These are phyloP conservation scores for Orobanche coerulescens DNA, from an alignment of 257 asterid species.

Conservation along the genomic window DNA sequence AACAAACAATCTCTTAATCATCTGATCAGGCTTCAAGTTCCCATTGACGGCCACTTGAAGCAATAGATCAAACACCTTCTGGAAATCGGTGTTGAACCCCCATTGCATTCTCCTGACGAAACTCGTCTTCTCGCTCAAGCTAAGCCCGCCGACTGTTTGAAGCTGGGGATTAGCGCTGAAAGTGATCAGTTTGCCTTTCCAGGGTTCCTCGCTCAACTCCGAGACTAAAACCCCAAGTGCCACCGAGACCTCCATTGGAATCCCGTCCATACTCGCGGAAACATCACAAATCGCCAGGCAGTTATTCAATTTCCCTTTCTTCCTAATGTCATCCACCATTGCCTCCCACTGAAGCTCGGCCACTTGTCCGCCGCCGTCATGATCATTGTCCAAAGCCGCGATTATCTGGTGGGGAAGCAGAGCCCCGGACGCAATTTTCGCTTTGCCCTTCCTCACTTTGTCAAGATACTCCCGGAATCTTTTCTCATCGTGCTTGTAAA, in stretches of 20 bases:
- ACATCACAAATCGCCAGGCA: constrained; percentile 42
- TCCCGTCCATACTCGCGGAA: constrained; percentile 36
- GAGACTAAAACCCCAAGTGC: constrained; percentile 47
- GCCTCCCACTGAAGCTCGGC: constrained; percentile 57
- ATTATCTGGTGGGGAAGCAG: constrained; percentile 47
- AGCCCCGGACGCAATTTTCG: constrained; percentile 36
- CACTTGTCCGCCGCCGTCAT: constrained; percentile 25
- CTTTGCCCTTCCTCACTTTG: constrained; percentile 29
- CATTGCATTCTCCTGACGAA: constrained; percentile 33
- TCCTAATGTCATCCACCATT: constrained; percentile 37
- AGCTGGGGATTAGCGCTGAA: constrained; percentile 34
- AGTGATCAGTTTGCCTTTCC: constrained; percentile 46
- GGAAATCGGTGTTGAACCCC: constrained; percentile 38
- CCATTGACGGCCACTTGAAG: constrained; percentile 36
- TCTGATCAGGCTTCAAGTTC: constrained; percentile 25
- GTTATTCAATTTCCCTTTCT: constrained; percentile 34
- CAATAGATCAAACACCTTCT: constrained; percentile 44
- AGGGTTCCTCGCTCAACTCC: constrained; percentile 36
- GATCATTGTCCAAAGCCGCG: neutral
- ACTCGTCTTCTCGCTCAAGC: constrained; percentile 12
- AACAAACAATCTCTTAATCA: constrained; percentile 47
- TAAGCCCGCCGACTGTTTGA: constrained; percentile 24
- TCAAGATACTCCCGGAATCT: constrained; percentile 38
- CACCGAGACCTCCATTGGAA: constrained; percentile 39
- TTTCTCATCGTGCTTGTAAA: constrained; percentile 31